Conservation (phyloP, 345 rosid genomes). For the Gossypium thurberi region DNA sequence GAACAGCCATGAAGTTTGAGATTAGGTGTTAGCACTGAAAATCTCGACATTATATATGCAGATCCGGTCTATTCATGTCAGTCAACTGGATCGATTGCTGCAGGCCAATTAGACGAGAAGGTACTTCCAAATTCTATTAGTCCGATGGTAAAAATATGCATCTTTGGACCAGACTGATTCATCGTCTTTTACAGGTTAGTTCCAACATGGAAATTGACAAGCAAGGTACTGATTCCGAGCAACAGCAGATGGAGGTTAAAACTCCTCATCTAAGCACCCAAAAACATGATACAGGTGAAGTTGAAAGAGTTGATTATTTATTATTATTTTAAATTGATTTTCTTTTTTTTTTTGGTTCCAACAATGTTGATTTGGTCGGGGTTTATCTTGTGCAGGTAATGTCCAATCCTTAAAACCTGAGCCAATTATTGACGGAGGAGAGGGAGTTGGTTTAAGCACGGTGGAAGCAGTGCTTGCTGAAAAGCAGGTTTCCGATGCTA, state of each 20-base stretch:
- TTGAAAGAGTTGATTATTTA: constrained; percentile 24
- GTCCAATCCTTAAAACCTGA: constrained; percentile 24
- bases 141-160: constrained; percentile 18
- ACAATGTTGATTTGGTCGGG: constrained; percentile 37
- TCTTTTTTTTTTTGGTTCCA: constrained; percentile 18
- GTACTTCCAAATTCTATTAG: constrained; percentile 16
- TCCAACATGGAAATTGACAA: constrained; percentile 31
- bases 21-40: constrained; percentile 34
- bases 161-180: constrained; percentile 8
- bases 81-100: constrained; percentile 25
- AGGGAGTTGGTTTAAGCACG: constrained; percentile 12
- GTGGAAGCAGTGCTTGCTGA: constrained; percentile 12
- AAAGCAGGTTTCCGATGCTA: constrained; percentile 15
- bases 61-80: constrained; percentile 27
- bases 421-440: constrained; percentile 13
- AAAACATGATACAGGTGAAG: constrained; percentile 24
- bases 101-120: constrained; percentile 14
- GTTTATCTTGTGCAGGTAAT: constrained; percentile 33
- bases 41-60: constrained; percentile 29
- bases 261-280: constrained; percentile 1
- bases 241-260: constrained; percentile 17
- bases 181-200: constrained; percentile 18
- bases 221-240: constrained; percentile 18
- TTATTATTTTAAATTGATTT: constrained; percentile 23
- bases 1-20: constrained; percentile 31